These are phyloP conservation scores for Paraconiothyrium sp. DNA, from an alignment of 2,329 filamentous ascomycete species.

Conservation along the genomic window DNA sequence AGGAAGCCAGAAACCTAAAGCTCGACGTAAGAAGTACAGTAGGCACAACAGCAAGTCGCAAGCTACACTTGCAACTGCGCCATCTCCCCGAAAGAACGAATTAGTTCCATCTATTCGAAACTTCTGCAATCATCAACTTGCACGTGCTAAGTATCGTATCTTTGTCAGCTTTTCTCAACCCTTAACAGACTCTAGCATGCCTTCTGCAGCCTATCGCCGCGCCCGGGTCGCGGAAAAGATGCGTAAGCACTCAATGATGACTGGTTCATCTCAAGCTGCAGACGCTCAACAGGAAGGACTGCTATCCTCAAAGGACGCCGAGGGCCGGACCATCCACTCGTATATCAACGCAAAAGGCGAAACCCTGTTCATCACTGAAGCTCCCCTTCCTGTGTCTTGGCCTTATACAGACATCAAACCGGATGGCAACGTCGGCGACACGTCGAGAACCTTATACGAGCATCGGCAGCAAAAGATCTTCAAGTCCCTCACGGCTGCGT, in stretches of 20 bases:
- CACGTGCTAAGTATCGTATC: not conserved
- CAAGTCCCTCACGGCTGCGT: not conserved
- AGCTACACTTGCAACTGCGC: not conserved
- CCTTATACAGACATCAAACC: not conserved
- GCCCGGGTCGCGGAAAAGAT: not conserved
- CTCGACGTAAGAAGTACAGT: not conserved
- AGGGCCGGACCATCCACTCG: no score
- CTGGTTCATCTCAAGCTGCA: not conserved
- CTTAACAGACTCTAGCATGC: not conserved
- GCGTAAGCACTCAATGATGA: not conserved
- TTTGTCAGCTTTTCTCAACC: not conserved
- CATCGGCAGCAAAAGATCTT: not conserved
- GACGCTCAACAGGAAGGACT: no score
- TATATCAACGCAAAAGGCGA: no score
- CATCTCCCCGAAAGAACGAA: not conserved
- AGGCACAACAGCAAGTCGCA: not conserved
- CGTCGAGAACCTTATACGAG: not conserved
- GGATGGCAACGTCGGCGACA: not conserved
- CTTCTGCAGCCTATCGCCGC: not conserved
- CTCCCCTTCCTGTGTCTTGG: not conserved
- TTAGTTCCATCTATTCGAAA: not conserved
- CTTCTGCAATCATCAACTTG: not conserved
- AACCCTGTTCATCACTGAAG: not conserved
- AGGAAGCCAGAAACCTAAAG: not conserved
- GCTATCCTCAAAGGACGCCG: no score